Percentiles rank a stretch among this genome's conserved stretches.
Conservation (phyloP, 352 stramenopile species). For the Phytophthora rubi region DNA sequence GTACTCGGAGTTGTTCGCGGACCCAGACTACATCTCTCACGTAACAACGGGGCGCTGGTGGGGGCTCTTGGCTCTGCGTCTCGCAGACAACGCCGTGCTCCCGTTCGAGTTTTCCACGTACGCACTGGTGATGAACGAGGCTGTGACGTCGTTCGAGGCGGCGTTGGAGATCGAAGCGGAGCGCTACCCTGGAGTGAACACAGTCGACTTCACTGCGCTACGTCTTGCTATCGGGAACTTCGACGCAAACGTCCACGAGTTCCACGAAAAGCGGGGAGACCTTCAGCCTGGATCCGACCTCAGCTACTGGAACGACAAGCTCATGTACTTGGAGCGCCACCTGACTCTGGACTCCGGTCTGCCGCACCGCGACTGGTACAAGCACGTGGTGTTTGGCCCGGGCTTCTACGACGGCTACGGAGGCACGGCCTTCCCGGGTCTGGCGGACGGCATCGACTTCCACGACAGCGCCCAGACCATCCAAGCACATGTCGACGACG, state of each 20-base stretch:
- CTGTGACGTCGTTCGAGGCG: slow-evolving; percentile 35
- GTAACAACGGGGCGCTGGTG: slow-evolving; percentile 53
- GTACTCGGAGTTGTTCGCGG: slow-evolving; percentile 64
- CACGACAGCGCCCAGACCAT: slow-evolving; percentile 41
- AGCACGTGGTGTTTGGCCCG: slow-evolving; percentile 67
- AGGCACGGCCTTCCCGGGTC: slow-evolving; percentile 56
- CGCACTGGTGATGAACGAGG: slow-evolving; percentile 53
- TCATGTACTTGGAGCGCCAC: slow-evolving; percentile 57
- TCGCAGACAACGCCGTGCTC: slow-evolving; percentile 55
- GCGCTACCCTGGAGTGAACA: slow-evolving; percentile 21
- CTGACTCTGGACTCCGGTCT: slow-evolving; percentile 46
- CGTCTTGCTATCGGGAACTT: slow-evolving; percentile 46
- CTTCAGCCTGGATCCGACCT: slow-evolving; percentile 6
- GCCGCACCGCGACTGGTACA: slow-evolving; percentile 63
- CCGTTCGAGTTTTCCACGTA: slow-evolving; percentile 72
- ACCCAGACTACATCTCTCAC: slow-evolving; percentile 60
- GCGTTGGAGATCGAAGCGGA: slow-evolving; percentile 20
- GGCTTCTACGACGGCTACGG: slow-evolving; percentile 64
- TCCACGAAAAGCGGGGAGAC: slow-evolving; percentile 28
- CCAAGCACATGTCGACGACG: slow-evolving; percentile 54
- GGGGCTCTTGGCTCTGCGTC: slow-evolving; percentile 53
- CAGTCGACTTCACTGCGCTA: slow-evolving; percentile 36
- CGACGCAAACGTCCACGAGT: slow-evolving; percentile 32
- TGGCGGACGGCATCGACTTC: slow-evolving; percentile 57
- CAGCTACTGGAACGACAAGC: slow-evolving; percentile 52